A percentile compares a stretch with the other conserved stretches of the same genome.
phyloP scores from a whole-genome alignment of 2,329 filamentous ascomycete genomes.

The Pseudomassariella vexata region DNA sequence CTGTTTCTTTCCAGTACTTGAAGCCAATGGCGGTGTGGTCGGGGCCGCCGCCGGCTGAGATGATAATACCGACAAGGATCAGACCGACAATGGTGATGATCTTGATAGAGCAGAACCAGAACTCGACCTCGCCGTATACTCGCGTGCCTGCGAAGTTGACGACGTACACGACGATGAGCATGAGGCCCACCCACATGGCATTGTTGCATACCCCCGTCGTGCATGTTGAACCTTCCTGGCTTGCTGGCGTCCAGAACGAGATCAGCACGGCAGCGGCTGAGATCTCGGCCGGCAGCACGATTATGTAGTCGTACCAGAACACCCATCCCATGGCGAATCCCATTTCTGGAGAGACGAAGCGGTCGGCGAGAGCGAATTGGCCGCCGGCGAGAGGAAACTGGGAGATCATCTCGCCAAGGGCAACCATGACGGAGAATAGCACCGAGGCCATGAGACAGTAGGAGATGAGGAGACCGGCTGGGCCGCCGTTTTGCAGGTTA shows the following conservation, averaged over 20 bases:
- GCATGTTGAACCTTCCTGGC: constrained; percentile 6
- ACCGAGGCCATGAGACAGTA: constrained; percentile 9
- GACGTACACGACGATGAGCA: constrained; percentile 4
- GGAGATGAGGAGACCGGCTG: constrained; percentile 7
- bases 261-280: constrained; percentile 12
- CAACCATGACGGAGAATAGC: constrained; percentile 10
- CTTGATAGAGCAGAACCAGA: constrained; percentile 4
- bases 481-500: constrained; percentile 11
- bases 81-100: constrained; percentile 3
- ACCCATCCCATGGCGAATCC: constrained; percentile 12
- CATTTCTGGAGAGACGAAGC: constrained; percentile 12
- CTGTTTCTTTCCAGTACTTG: constrained; percentile 1
- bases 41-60: constrained; percentile 1
- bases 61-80: constrained; percentile 4
- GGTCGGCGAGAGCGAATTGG: constrained; percentile 12
- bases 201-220: constrained; percentile 10
- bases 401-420: constrained; percentile 10
- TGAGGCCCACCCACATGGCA: constrained; percentile 11
- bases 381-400: constrained; percentile 13
- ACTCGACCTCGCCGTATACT: constrained; percentile 5
- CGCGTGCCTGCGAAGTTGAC: constrained; percentile 1
- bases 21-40: constrained; percentile 4
- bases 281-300: constrained; percentile 11
- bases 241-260: constrained; percentile 10
- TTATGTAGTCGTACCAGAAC: constrained; percentile 13